Percentiles rank a stretch among this genome's conserved stretches.
These are phyloP conservation scores for Ganoderma multipileum DNA, from an alignment of 1,284 basidiomycete genomes.

Conservation along the genomic window DNA sequence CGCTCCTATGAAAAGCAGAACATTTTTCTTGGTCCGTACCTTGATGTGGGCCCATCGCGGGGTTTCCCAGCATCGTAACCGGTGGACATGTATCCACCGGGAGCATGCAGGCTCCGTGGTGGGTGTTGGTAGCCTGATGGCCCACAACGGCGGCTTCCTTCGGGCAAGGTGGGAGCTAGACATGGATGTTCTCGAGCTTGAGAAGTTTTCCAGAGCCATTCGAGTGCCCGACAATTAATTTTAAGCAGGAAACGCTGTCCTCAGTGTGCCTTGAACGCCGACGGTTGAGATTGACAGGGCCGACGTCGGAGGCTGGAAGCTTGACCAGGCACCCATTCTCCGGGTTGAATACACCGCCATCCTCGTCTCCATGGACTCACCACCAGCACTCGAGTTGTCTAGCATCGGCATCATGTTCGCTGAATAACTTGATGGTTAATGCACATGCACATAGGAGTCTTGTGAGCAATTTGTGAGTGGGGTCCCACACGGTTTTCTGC, in stretches of 20 bases:
- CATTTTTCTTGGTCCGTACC: background rate
- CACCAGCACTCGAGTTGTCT: background rate
- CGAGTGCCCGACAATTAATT: background rate
- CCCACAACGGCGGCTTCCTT: background rate
- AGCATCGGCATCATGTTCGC: background rate
- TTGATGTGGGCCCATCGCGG: background rate
- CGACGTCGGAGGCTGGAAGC: background rate
- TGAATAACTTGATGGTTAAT: background rate
- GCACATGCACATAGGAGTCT: background rate
- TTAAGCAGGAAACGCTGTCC: background rate
- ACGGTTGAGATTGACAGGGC: background rate
- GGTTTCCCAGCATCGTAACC: background rate
- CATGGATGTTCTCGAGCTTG: background rate
- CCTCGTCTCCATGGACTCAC: background rate
- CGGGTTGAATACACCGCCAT: background rate
- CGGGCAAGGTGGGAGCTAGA: background rate
- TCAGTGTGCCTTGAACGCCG: background rate
- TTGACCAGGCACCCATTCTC: background rate
- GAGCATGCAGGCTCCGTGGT: background rate
- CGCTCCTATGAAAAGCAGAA: background rate
- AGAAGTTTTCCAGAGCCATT: background rate
- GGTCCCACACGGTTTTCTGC: background rate
- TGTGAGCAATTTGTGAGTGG: background rate
- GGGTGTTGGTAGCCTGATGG: background rate
- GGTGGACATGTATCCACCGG: background rate